These are phyloP conservation scores for Geum urbanum DNA, from an alignment of 306 rosid species.

Conservation along the genomic window DNA sequence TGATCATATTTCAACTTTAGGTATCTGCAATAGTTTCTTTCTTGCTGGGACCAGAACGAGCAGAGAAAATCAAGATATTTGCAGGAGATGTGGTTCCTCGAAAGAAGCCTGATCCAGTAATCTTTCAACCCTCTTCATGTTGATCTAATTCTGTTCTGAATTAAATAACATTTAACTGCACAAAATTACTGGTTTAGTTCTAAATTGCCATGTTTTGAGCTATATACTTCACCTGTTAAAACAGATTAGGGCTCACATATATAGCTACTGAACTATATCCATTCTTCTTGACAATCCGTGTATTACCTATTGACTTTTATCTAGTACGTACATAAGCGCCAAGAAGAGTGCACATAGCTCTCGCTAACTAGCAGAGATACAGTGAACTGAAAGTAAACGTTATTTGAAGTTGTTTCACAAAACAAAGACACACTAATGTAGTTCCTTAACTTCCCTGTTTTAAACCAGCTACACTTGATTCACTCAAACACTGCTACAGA, in stretches of 20 bases:
- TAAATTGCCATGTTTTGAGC: not conserved
- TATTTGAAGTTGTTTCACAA: no score
- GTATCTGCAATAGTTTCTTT: slow-evolving; percentile 92
- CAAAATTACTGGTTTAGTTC: not conserved
- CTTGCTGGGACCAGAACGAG: slow-evolving; percentile 83
- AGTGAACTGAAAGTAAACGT: no score
- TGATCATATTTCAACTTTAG: slow-evolving; percentile 44
- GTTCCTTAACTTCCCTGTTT: not conserved
- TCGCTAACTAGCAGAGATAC: no score
- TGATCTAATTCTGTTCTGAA: slow-evolving; percentile 8
- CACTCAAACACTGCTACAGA: not conserved
- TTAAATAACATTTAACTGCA: not conserved
- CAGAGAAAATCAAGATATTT: slow-evolving; percentile 82
- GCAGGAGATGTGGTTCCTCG: slow-evolving; percentile 99
- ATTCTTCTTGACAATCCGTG: slow-evolving; percentile 51
- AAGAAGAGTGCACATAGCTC: no score
- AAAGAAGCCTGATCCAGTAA: slow-evolving; percentile 98
- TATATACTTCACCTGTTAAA: not conserved
- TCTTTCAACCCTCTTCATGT: slow-evolving; percentile 23
- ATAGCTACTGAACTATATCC: slow-evolving; percentile 18
- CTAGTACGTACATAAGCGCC: no score
- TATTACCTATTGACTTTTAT: slow-evolving; percentile 11
- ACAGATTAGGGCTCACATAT: not conserved
- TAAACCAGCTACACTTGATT: not conserved
- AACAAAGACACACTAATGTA: not conserved